Conservation (phyloP, 164 flowering plant genomes). For the Protea cynaroides region DNA sequence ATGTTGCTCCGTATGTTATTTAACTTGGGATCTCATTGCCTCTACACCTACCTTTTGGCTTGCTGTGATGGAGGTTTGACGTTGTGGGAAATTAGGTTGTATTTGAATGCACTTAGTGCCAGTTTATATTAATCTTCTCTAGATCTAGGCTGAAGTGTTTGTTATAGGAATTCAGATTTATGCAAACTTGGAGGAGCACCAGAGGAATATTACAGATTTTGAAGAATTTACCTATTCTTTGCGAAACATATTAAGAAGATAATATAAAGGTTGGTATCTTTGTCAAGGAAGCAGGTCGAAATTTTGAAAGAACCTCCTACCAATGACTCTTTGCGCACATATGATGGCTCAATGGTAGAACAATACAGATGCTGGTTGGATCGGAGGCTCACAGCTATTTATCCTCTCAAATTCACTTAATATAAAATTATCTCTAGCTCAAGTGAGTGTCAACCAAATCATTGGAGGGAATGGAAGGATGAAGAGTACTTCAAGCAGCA, state of each 20-base stretch:
- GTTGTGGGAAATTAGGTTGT: not conserved
- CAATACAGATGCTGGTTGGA: not conserved
- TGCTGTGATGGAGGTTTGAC: not conserved
- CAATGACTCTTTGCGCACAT: not conserved
- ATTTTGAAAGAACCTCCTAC: not conserved
- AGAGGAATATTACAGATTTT: not conserved
- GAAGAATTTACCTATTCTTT: not conserved
- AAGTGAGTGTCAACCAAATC: too few species aligned
- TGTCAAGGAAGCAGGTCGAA: not conserved
- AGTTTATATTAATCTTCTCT: not conserved
- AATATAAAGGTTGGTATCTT: too few species aligned
- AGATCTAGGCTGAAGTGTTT: not conserved
- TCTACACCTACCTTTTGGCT: constrained; percentile 3
- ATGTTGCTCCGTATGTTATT: not conserved
- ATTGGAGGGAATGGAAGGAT: too few species aligned
- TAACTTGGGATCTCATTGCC: not conserved
- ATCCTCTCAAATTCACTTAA: too few species aligned
- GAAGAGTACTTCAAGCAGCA: too few species aligned
- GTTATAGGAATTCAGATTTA: not conserved
- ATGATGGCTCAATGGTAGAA: not conserved
- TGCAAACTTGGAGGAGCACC: too few species aligned
- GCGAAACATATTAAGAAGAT: too few species aligned
- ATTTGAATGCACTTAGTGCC: not conserved
- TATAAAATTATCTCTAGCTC: too few species aligned
- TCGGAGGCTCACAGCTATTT: too few species aligned